Percentiles rank a stretch among this genome's conserved stretches.
These are phyloP conservation scores for Alternaria solani DNA, from an alignment of 2,329 filamentous ascomycete species.

Conservation along the genomic window DNA sequence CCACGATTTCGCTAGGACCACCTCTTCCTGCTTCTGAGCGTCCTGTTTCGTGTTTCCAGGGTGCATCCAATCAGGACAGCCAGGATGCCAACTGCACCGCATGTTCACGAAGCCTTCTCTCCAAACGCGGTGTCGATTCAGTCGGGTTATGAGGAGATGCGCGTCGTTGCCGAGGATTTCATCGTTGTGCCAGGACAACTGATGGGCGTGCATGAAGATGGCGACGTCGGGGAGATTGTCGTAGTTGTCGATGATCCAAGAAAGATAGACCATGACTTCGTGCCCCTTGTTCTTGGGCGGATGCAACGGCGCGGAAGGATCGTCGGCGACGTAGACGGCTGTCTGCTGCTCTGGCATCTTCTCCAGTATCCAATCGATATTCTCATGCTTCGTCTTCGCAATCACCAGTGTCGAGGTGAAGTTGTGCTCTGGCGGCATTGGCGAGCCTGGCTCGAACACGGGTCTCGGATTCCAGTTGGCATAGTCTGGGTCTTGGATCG, in stretches of 20 bases:
- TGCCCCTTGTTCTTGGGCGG: slow-evolving; percentile 67
- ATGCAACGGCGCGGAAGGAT: slow-evolving; percentile 56
- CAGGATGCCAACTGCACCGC: slow-evolving; percentile 63
- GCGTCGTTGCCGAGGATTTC: slow-evolving; percentile 57
- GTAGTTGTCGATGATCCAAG: slow-evolving; percentile 69
- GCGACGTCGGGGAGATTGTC: slow-evolving; percentile 65
- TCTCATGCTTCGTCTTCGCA: slow-evolving; percentile 60
- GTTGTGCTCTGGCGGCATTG: slow-evolving; percentile 54
- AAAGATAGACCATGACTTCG: slow-evolving; percentile 69
- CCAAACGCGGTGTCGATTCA: slow-evolving; percentile 57
- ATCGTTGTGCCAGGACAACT: slow-evolving; percentile 67
- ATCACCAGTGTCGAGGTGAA: slow-evolving; percentile 66
- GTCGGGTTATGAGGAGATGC: slow-evolving; percentile 54
- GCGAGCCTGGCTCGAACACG: slow-evolving; percentile 42
- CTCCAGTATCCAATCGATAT: slow-evolving; percentile 63
- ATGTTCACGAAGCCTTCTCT: slow-evolving; percentile 64
- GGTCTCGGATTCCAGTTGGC: slow-evolving; percentile 51
- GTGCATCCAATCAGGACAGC: slow-evolving; percentile 64
- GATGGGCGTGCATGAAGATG: slow-evolving; percentile 69
- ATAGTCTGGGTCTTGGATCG: slow-evolving; percentile 40
- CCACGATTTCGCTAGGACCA: slow-evolving; percentile 56
- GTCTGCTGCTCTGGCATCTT: slow-evolving; percentile 59
- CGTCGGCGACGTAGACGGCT: slow-evolving; percentile 63
- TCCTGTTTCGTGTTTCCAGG: slow-evolving; percentile 53
- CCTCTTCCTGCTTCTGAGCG: slow-evolving; percentile 55